Evolutionary conservation across 257 asterid genomes (phyloP), one percentile per base, ranked within the genome.

Genomic region (Echites panduratus): DNA sequence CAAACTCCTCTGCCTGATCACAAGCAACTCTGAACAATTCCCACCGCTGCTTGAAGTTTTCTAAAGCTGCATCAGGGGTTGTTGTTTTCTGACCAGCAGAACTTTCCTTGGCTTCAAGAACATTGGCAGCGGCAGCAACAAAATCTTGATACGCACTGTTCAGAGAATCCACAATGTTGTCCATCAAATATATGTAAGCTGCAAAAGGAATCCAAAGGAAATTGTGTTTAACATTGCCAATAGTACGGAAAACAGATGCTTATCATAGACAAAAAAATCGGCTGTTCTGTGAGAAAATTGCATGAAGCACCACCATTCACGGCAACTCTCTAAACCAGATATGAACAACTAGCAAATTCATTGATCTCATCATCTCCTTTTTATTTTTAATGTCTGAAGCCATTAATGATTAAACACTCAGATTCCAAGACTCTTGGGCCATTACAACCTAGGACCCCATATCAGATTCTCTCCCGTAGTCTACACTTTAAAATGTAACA

Each of bases 1-100:
- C 95, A 71, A 91, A 92, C 75, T 87, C 99, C 71, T 95, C 98
- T 0, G 99, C 95, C 78, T 90, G 95, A 84, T 92, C 99, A 67
- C 99, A 95, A 49, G 95, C 90, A 67, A 92, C 98, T 80, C 93
- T 81, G 70, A 92, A 90, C 61, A 92, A 77, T 63, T 95, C 99
- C 98, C 98, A 92, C 3, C 81, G 79, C 41, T 90, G 97, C 87
- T 95, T 95, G 70, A 95, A 89, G 73, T 88, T 92, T 67, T 90
- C 98, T 14, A 95, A 84, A 5, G 99, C 96, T 56, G 86, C 92
- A 75, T 95, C 96, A 9, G 95, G 87, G 24, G 93, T 84, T 7
- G 82, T 75, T 2, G 88, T 86, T 76, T 91, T 88, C 70, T 85
- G 89, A 47, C 91, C 97, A 52, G 82, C 85, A 0, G 95, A 76